Evolutionary conservation across 371 early-diverging fungal genomes (phyloP), one percentile per base, ranked within the genome.

Genomic region (Thermomucor indicae-seudaticae): DNA sequence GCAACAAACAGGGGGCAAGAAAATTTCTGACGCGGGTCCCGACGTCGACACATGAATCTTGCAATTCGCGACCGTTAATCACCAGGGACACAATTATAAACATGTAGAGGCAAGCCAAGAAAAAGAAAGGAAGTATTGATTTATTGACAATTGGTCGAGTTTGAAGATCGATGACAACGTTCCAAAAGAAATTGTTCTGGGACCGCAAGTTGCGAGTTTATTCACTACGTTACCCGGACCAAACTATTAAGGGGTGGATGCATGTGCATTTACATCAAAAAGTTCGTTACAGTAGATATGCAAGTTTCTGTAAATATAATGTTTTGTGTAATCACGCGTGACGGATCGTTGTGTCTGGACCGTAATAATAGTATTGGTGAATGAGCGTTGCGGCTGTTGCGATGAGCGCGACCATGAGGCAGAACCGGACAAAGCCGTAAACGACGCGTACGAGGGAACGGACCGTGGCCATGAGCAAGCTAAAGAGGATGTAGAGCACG

Each of bases 191-290:
- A 11, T 93, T 92, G 6, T 57, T 90, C n/a, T n/a, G n/a, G 57
- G 83, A 82, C 17, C 77, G 81, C 61, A 85, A 86, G 52, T 89
- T 82, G 82, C 90, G 85, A 63, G 77, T 77, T 38, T 8, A 32
- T 31, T 8, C 4, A 29, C n/a, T 16, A 30, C 28, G 24, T 29
- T 11, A 55, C 24, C 41, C 59, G 55, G 24, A 55, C 17, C 8
- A n/a, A n/a, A n/a, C n/a, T n/a, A n/a, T n/a, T n/a, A n/a, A 28
- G 8, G 27, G 39, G 16, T 52, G 87, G 89, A 8, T 94, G 92
- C 58, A 94, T 94, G 93, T 88, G 90, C 50, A 92, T 93, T 65
- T 94, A 93, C 47, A 80, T 90, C 41, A 85, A 88, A 52, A 69
- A 81, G 4, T 70, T 75, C 4, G 63, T 88, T n/a, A n/a, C n/a